Base-by-base conservation (phyloP, 2,329 filamentous ascomycete species). In the Stenocarpella maydis region DNA sequence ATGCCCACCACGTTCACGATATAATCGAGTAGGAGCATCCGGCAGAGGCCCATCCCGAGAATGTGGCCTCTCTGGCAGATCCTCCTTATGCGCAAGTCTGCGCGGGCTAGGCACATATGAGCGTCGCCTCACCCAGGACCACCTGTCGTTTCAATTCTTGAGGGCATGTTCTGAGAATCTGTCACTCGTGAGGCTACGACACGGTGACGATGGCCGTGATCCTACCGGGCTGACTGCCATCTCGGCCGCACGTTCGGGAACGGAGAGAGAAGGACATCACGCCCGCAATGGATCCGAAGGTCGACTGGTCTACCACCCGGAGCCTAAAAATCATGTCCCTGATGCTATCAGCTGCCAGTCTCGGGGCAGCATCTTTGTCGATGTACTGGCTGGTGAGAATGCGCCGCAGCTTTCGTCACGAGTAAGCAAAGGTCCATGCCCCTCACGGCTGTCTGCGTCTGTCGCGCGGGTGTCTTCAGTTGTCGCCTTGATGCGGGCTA, bases 301-400 rank as follows among this genome's bases (percentile, higher is more conserved):
- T 37, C 4, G 58, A 49, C 12, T 37, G 41, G 43, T 7, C 43
- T 19, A 12, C 8, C 7, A 21, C 28, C 21, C n/a, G 58, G 7
- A 54, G 6, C 12, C 74, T 84, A 63, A 77, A 79, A 47, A 80
- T 79, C 68, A 74, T 85, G 10, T 79, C 85, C 0, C 74, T 89
- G 21, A 74, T 77, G 4, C 75, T 82, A 28, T 80, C 83, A 4
- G 79, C 82, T 1, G 70, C 89, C 72, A 92, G 90, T 74, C 80
- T 92, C 39, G 65, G 85, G 3, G 83, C 87, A 14, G 86, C 86
- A 0, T 74, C 88, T 8, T 76, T 87, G 37, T 85, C 89, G 2
- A 85, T 91, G 49, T 92, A 91, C 79, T 94, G 90, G 89, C 94
- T 95, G 76, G 82, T 88, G 69, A 85, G 88, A 71, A 94, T 94